Evolutionary conservation across 2,329 filamentous ascomycete genomes (phyloP).

Genomic region (Colletotrichum sp.): DNA sequence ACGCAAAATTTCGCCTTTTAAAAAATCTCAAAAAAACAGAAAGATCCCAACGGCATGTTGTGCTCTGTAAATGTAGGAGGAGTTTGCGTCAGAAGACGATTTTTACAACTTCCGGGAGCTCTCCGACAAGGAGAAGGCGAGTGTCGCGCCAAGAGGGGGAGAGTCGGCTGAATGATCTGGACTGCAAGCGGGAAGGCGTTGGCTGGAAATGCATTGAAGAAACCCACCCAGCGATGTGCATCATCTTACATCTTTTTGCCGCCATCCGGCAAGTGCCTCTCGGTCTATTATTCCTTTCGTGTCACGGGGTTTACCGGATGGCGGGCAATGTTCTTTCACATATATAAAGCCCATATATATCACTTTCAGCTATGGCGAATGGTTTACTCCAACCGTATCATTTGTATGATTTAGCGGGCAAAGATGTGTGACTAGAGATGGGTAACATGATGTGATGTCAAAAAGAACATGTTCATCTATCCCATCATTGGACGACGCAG

Average conservation of each 20-base stretch:
- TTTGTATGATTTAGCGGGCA: background rate
- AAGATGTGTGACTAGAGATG: background rate
- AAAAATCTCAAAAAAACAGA: background rate
- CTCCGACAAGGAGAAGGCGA: background rate
- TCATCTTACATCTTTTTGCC: constrained; percentile 14
- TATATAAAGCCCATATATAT: constrained; percentile 14
- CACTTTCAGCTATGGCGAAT: constrained; percentile 1
- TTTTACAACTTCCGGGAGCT: background rate
- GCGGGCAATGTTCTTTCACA: constrained; percentile 12
- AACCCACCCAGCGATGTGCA: constrained; percentile 12
- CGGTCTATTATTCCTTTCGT: background rate
- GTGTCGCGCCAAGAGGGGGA: background rate
- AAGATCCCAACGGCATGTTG: background rate
- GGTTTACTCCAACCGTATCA: background rate
- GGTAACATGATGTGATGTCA: background rate
- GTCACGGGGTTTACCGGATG: background rate
- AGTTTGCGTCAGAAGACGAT: background rate
- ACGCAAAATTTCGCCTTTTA: background rate
- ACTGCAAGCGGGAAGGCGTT: constrained; percentile 12
- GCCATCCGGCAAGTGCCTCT: background rate
- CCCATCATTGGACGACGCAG: background rate
- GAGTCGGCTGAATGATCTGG: background rate
- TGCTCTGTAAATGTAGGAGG: constrained; percentile 3
- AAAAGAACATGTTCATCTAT: background rate
- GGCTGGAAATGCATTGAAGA: constrained; percentile 15